Conservation (phyloP, 129 eudicot genomes). For the Pseudognaphalium luteoalbum region DNA sequence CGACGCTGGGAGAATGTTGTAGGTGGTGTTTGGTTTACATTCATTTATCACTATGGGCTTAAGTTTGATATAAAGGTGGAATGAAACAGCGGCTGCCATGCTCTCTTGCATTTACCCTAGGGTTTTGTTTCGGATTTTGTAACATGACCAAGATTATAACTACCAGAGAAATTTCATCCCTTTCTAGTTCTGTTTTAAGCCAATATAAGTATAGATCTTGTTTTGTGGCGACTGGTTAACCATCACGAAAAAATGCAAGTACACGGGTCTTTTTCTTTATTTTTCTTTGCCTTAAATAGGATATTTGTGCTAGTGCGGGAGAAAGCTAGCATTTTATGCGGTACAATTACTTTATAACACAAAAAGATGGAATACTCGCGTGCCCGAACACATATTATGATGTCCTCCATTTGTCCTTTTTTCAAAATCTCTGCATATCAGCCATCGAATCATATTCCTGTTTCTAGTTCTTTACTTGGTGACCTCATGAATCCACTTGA, state of each 20-base stretch:
- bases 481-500: constrained; percentile 32
- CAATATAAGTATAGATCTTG: constrained; percentile 14
- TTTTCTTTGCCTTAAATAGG: constrained; percentile 25
- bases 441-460: constrained; percentile 16
- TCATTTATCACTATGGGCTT: not conserved
- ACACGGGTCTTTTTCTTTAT: constrained; percentile 8
- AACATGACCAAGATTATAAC: constrained; percentile 7
- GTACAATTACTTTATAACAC: not conserved
- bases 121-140: not conserved
- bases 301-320: constrained; percentile 23
- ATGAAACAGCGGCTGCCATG: not conserved
- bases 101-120: not conserved
- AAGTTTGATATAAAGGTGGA: not conserved
- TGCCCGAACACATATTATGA: constrained; percentile 44
- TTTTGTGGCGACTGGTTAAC: constrained; percentile 13
- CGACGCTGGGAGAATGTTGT: not conserved
- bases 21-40: not conserved
- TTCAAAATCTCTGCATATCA: constrained; percentile 16
- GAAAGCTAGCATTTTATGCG: constrained; percentile 29
- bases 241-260: constrained; percentile 21
- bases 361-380: constrained; percentile 31
- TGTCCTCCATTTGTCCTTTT: constrained; percentile 45
- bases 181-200: not conserved
- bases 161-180: not conserved
- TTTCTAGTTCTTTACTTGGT: constrained; percentile 16